Base-by-base conservation (phyloP, 805 yeast species). In the Zygosaccharomyces rouxii region DNA sequence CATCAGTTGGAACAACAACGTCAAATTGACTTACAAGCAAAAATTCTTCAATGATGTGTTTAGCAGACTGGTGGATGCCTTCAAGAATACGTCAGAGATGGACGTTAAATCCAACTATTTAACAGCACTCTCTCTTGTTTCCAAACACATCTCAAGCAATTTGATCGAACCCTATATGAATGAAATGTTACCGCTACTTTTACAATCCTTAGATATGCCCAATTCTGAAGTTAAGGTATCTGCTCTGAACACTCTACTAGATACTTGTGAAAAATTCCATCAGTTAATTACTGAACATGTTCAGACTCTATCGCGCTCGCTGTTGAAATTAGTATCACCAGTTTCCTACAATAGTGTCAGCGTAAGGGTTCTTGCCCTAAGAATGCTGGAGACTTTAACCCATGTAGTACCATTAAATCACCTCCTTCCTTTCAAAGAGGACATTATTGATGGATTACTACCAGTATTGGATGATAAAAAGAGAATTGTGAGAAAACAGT, bases 1-100 rank as follows among this genome's bases (percentile, higher is more conserved):
- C 61, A 55, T 63, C 59, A 33, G 74, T 52, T 60, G 61, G 57
- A 80, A 80, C 53, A 73, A 85, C 47, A 79, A 82, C 50, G 77
- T 84, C 16, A 77, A 86, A 50, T 65, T 78, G 39, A 72, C 94
- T 21, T 88, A 85, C 73, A 89, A 89, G 62, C 99, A 94, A 60
- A 82, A 82, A 54, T 74, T 87, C 22, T 88, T 89, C 62, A 79
- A 80, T 50, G 68, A 73, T 7, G 69, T 81, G 1, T 72, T 88
- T 5, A 85, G 86, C 0, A 65, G 63, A 26, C 62, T 89, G 28
- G 78, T 84, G 6, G 61, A 66, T 0, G 75, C 74, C 3, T 81
- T 77, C 62, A 66, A 68, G 26, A 55, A 51, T 5, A 50, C 57
- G 1, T 26, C 47, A 1, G 59, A 64, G 9, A 54, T 67, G 50